Conservation (phyloP, 257 asterid genomes). For the Solanum rostratum region DNA sequence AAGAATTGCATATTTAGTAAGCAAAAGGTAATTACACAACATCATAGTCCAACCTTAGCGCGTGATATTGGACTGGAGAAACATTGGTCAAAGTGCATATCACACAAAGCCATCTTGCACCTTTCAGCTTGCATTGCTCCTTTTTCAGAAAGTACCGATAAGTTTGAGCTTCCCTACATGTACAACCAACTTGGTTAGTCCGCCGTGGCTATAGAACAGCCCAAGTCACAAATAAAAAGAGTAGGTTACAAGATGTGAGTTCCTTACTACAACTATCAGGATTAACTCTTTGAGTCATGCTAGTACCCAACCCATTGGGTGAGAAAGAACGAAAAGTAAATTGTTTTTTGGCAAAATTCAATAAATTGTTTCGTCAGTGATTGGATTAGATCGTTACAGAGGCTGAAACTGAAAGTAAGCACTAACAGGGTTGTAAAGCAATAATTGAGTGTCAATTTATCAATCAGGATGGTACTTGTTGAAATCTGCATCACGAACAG, state of each 20-base stretch:
- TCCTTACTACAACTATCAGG: neutral
- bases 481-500: too few species aligned
- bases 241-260: neutral
- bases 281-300: neutral
- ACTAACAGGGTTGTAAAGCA: too few species aligned
- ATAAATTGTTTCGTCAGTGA: too few species aligned
- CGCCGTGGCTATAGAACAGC: neutral
- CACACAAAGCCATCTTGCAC: constrained; percentile 45
- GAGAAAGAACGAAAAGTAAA: neutral
- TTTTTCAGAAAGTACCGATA: constrained; percentile 50
- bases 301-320: neutral
- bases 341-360: too few species aligned
- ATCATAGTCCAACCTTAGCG: constrained; percentile 40
- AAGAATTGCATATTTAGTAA: neutral
- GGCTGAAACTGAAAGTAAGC: too few species aligned
- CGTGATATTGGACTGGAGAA: constrained; percentile 80
- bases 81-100: constrained; percentile 51
- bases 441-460: too few species aligned
- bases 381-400: too few species aligned
- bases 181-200: neutral
- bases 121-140: constrained; percentile 56
- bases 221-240: neutral
- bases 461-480: too few species aligned
- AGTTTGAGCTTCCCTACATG: constrained; percentile 69
- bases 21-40: neutral